These are phyloP conservation scores for Excoecaria agallocha DNA, from an alignment of 345 rosid species.

Conservation along the genomic window DNA sequence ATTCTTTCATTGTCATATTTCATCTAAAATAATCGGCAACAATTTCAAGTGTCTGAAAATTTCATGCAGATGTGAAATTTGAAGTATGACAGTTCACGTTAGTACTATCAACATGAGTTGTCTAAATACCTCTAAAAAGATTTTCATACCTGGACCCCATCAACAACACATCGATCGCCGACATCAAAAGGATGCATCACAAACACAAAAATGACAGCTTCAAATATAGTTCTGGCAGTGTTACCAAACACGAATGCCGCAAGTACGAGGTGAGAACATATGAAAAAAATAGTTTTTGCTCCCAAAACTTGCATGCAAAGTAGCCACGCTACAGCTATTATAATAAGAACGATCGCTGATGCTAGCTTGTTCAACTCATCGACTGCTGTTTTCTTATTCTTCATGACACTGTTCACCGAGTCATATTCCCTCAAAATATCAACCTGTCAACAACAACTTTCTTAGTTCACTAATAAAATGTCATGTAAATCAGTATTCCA, in stretches of 20 bases:
- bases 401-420: background rate
- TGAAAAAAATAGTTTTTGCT: background rate
- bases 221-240: background rate
- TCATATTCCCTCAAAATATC: background rate
- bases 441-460: background rate
- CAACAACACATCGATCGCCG: constrained; percentile 76
- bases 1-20: too few relatives aligned
- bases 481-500: too few relatives aligned
- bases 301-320: background rate
- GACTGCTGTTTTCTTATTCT: background rate
- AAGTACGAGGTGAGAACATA: background rate
- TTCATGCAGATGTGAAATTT: too few relatives aligned
- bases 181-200: constrained; percentile 70
- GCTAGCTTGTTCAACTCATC: background rate
- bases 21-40: too few relatives aligned
- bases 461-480: too few relatives aligned
- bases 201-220: constrained; percentile 7
- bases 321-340: background rate
- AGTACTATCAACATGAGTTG: too few relatives aligned
- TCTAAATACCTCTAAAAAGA: too few relatives aligned
- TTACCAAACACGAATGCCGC: constrained; percentile 2
- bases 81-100: too few relatives aligned
- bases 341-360: background rate
- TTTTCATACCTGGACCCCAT: constrained; percentile 61
- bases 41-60: too few relatives aligned